Evolutionary conservation across 306 rosid genomes (phyloP), one percentile per base, ranked within the genome.

Genomic region (Biancaea sappan): DNA sequence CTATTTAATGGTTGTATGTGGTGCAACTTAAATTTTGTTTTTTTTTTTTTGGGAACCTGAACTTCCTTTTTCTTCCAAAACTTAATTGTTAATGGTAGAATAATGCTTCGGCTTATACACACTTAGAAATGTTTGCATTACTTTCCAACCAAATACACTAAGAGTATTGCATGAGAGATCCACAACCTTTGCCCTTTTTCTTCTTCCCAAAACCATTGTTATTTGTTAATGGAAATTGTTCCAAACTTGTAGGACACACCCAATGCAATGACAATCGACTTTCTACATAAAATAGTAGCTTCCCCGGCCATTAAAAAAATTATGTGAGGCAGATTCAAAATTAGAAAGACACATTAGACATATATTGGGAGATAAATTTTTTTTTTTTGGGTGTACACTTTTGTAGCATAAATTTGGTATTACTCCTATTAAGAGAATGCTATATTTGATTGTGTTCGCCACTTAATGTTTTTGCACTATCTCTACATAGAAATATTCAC

Each of bases 1-100:
- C 2, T 58, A 29, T 29, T 13, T 19, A 11, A 26, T 58, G 3
- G 13, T 79, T 79, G 41, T 44, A 73, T 25, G 74, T 29, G 58
- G 43, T 62, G 10, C 43, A 54, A 7, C 60, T 26, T 66, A 38
- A 7, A 57, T 25, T 19, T 25, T 9, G n/a, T 47, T 16, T 4
- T 16, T 6, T 48, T 72, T 66, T 28, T n/a, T n/a, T n/a, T n/a
- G n/a, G n/a, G 6, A 28, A 69, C 53, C 29, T 34, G 53, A 51
- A 18, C 34, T 16, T 56, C 67, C 37, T 10, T 46, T 66, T 47
- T 35, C 66, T 14, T 48, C 41, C 32, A 21, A n/a, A 40, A 38
- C 13, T 43, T 70, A 25, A 44, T 2, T 60, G 47, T 2, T 60
- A 56, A 41, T 71, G 31, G 28, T 63, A 66, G 56, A 65, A 46